Conservation (phyloP, 2,329 filamentous ascomycete genomes). For the Paecilomyces variotii region DNA sequence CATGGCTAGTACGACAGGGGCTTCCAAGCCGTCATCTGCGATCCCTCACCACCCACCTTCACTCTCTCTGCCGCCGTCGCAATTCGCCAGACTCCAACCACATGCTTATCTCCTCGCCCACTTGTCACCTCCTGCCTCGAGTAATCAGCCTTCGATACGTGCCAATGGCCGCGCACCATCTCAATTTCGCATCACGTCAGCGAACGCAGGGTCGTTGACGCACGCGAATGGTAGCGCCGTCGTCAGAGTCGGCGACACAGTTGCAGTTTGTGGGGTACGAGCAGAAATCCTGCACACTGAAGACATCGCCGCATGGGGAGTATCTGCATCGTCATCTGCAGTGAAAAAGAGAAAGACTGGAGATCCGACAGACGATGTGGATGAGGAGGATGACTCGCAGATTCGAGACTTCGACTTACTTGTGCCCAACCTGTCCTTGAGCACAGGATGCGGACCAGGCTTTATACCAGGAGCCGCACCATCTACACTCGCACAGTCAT, state of each 20-base stretch:
- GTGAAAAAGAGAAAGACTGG: conserved; percentile 21
- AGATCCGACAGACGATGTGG: conserved; percentile 37
- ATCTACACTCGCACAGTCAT: conserved; percentile 68
- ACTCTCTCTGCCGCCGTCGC: conserved; percentile 54
- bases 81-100: conserved; percentile 81
- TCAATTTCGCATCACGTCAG: conserved; percentile 62
- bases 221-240: conserved; percentile 88
- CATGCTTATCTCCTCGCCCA: conserved; percentile 85
- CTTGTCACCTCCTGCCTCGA: conserved; percentile 53
- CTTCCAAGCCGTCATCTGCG: conserved; percentile 12
- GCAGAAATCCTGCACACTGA: conserved; percentile 72
- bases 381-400: conserved; percentile 36
- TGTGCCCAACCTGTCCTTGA: conserved; percentile 88
- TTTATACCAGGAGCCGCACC: conserved; percentile 81
- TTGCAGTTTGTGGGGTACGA: conserved; percentile 87
- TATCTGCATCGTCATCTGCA: conserved; percentile 29
- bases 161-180: conserved; percentile 71
- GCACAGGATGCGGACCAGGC: conserved; percentile 79
- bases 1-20: conserved; percentile 11
- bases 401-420: conserved; percentile 56
- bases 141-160: conserved; percentile 52
- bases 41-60: conserved; percentile 25
- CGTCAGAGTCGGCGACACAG: conserved; percentile 80
- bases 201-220: conserved; percentile 76
- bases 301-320: conserved; percentile 56